Conservation (phyloP, 257 asterid genomes). For the Asclepias syriaca region DNA sequence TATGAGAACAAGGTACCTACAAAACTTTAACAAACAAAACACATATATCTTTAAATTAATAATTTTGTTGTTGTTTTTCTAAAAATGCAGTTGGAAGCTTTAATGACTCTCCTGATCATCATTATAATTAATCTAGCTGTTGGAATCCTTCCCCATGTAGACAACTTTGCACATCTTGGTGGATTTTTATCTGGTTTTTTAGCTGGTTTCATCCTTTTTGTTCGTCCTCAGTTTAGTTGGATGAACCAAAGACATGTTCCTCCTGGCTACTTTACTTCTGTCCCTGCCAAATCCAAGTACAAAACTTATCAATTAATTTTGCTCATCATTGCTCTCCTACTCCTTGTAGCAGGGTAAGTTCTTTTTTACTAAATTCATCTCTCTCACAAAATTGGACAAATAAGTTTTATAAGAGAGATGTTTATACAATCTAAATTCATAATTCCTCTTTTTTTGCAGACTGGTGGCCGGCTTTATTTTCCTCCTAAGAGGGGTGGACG, state of each 20-base stretch:
- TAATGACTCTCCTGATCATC: constrained; percentile 55
- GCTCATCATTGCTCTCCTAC: constrained; percentile 31
- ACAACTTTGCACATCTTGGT: constrained; percentile 93
- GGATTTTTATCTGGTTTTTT: constrained; percentile 78
- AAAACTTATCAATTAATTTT: constrained; percentile 54
- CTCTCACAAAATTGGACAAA: no score
- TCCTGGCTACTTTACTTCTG: constrained; percentile 22
- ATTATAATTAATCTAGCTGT: constrained; percentile 68
- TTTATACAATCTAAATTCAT: no score
- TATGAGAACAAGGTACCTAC: constrained; percentile 65
- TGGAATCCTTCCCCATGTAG: constrained; percentile 96
- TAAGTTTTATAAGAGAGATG: no score
- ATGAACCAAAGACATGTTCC: constrained; percentile 36
- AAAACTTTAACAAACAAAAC: no score
- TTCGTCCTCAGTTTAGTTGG: constrained; percentile 84
- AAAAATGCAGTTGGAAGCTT: constrained; percentile 47
- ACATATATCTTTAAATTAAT: no score
- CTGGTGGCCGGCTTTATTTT: constrained; percentile 34
- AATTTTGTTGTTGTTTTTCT: background rate
- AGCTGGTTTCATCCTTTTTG: constrained; percentile 67
- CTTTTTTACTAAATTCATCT: no score
- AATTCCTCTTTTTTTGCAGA: constrained; percentile 25
- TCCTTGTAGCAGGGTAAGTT: constrained; percentile 44
- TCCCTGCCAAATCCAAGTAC: constrained; percentile 56
- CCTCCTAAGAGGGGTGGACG: constrained; percentile 58